phyloP scores from a whole-genome alignment of 805 yeast genomes.

The Torulaspora maleeae region DNA sequence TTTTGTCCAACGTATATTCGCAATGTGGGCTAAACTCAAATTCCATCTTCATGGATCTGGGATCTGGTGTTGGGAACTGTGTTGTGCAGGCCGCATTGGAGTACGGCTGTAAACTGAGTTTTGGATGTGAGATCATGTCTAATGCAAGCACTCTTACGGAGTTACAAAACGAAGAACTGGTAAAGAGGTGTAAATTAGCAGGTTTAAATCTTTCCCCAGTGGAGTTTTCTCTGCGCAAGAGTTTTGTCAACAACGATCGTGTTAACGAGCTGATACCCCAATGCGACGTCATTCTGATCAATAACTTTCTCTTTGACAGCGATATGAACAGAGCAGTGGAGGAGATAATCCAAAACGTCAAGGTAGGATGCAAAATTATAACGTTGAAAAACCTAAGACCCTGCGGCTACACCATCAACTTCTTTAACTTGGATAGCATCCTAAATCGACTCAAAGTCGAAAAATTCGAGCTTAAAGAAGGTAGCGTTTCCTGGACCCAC shows the following conservation, averaged over 20 bases:
- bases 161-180: conserved; percentile 54
- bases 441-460: conserved; percentile 62
- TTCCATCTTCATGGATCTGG: conserved; percentile 75
- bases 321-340: conserved; percentile 65
- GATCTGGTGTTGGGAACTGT: conserved; percentile 94
- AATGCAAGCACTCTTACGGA: conserved; percentile 69
- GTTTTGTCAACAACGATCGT: conserved; percentile 63
- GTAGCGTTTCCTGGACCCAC: conserved; percentile 84
- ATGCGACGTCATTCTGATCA: conserved; percentile 71
- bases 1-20: conserved; percentile 60
- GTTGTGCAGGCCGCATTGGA: conserved; percentile 85
- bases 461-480: conserved; percentile 56
- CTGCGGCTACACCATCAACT: conserved; percentile 59
- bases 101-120: conserved; percentile 67
- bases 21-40: conserved; percentile 51
- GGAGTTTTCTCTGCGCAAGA: conserved; percentile 56
- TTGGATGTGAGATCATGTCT: conserved; percentile 87
- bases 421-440: conserved; percentile 49
- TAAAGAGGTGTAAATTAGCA: conserved; percentile 52
- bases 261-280: conserved; percentile 51
- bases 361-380: conserved; percentile 72
- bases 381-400: conserved; percentile 77
- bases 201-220: conserved; percentile 60
- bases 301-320: conserved; percentile 81
- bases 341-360: conserved; percentile 55